Conservation (phyloP, 1,284 basidiomycete genomes). For the Polyporus tsugae region DNA sequence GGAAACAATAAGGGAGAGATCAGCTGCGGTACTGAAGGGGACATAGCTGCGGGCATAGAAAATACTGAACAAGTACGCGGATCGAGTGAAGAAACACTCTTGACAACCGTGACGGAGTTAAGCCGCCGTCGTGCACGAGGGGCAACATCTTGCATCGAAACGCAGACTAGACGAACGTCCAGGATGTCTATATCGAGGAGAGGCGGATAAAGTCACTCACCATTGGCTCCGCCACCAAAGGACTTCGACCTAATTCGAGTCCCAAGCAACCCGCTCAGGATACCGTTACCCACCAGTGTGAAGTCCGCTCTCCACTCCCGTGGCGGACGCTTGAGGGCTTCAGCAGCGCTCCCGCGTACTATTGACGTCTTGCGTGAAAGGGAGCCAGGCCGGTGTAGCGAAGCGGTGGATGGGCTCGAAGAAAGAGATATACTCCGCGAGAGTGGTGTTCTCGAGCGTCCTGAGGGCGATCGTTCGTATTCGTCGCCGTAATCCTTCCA, state of each 20-base stretch:
- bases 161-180: background rate
- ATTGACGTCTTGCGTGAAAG: conserved; percentile 34
- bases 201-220: background rate
- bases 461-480: conserved; percentile 12
- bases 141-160: background rate
- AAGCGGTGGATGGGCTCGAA: conserved; percentile 29
- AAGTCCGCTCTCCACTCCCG: conserved; percentile 47
- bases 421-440: conserved; percentile 29
- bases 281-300: conserved; percentile 38
- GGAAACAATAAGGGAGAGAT: background rate
- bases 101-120: background rate
- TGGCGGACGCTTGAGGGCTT: conserved; percentile 40
- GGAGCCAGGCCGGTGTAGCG: conserved; percentile 11
- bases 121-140: background rate
- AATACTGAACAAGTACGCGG: conserved; percentile 3
- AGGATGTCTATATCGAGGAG: background rate
- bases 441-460: conserved; percentile 28
- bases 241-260: conserved; percentile 33
- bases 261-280: conserved; percentile 36
- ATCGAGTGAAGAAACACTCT: conserved; percentile 1
- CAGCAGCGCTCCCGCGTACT: conserved; percentile 29
- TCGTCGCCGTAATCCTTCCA: conserved; percentile 20
- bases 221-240: conserved; percentile 30
- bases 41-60: background rate
- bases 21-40: conserved; percentile 1